Evolutionary conservation across 176 grass and related monocot genomes (phyloP), one percentile per base, ranked within the genome.

Genomic region (Stipa capillata): DNA sequence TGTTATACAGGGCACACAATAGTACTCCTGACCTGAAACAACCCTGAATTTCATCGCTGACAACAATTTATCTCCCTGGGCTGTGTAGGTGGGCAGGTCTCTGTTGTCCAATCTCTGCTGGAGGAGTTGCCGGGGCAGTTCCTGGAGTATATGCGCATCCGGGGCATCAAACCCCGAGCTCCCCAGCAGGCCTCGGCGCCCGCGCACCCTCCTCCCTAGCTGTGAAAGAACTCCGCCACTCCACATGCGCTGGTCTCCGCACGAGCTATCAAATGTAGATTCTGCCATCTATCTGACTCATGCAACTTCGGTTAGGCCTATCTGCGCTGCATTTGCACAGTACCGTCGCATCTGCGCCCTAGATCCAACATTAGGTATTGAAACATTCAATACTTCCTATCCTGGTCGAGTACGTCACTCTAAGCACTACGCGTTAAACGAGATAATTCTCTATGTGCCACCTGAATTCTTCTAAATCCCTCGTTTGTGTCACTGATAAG

Each of bases 111-210:
- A 53, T 90, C 92, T 29, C 86, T 99, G 49, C 88, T 99, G 9
- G 92, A 99, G 81, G 96, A 99, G 64, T 86, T 99, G 6, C 96
- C 96, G 3, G 88, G 81, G 20, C 96, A 99, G 83, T 95, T 93
- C 81, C 79, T 95, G 77, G 72, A 85, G 5, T 98, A 95, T 84
- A 87, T 99, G 84, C 86, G 86, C 49, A 72, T 60, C 86, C 66
- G 92, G 73, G 88, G 85, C 68, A 91, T 99, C 40, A 89, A 91
- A 69, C 96, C 92, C 6, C 73, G 27, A 34, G 49, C 14, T 23
- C 69, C 25, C 6, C 32, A 39, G 18, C 15, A 33, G 1, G 14
- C 67, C 37, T 75, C 81, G 4, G 40, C 41, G 18, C n/a, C n/a
- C n/a, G n/a, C n/a, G n/a, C n/a, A n/a, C n/a, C n/a, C n/a, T n/a